Conservation (phyloP, 176 grass and related monocot genomes). For the Themeda triandra region DNA sequence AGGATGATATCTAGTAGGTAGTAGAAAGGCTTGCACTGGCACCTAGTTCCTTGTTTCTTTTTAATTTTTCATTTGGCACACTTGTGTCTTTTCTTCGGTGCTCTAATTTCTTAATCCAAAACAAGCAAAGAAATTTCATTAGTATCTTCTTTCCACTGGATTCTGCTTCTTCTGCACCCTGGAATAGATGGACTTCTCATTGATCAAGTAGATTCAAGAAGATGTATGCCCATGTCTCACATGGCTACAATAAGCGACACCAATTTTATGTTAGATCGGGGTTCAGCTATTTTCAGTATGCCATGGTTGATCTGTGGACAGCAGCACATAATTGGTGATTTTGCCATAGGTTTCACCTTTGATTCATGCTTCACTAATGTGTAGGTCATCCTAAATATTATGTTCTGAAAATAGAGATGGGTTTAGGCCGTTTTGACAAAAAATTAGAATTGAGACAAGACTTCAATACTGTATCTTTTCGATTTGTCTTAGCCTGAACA, state of each 20-base stretch:
- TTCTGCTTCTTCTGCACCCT: not conserved
- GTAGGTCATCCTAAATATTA: not conserved
- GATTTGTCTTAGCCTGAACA: not conserved
- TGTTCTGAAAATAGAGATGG: not conserved
- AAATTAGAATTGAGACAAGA: not conserved
- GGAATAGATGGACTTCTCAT: not conserved
- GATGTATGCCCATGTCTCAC: too few species aligned
- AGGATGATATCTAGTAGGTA: not conserved
- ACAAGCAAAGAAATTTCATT: not conserved
- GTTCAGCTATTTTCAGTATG: too few species aligned
- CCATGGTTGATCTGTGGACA: too few species aligned
- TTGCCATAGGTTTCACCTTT: too few species aligned
- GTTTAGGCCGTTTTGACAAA: not conserved
- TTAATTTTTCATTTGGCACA: not conserved
- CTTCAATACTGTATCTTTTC: not conserved
- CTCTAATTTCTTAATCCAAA: not conserved
- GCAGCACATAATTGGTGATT: not conserved
- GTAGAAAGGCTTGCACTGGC: too few species aligned
- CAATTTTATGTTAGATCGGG: not conserved
- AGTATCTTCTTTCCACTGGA: not conserved
- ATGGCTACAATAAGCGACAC: too few species aligned
- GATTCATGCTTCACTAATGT: not conserved
- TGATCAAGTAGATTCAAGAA: not conserved
- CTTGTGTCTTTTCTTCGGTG: not conserved
- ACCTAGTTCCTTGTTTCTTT: not conserved